Conservation (phyloP, 2,329 filamentous ascomycete genomes). For the Cryphonectria japonica region DNA sequence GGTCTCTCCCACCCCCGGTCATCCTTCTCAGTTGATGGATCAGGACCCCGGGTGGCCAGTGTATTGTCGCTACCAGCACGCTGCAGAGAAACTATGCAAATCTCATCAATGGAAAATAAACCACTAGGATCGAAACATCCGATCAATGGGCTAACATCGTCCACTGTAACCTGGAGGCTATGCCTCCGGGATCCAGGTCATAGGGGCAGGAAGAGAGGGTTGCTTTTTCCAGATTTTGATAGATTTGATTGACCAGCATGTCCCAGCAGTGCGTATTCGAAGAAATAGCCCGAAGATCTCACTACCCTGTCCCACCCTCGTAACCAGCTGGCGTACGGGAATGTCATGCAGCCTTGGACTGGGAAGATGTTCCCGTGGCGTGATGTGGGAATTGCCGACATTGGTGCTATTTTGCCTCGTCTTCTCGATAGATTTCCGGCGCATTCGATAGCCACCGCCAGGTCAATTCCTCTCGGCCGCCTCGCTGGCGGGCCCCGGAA, state of each 20-base stretch:
- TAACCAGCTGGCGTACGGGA: conserved; percentile 9
- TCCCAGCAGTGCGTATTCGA: conserved; percentile 20
- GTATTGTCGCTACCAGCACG: background rate
- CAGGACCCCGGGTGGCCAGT: background rate
- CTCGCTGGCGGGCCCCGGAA: background rate
- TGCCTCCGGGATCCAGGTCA: conserved; percentile 10
- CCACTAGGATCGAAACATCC: background rate
- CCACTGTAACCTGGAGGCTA: background rate
- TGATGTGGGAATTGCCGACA: conserved; percentile 4
- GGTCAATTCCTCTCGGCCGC: background rate
- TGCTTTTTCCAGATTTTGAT: conserved; percentile 26
- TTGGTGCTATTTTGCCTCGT: background rate
- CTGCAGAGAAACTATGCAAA: background rate
- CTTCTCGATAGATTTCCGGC: background rate
- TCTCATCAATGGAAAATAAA: background rate
- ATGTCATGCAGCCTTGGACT: conserved; percentile 13
- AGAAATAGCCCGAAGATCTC: conserved; percentile 13
- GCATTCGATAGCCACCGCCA: background rate
- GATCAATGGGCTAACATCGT: background rate
- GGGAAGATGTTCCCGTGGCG: conserved; percentile 3
- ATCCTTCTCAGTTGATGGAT: background rate
- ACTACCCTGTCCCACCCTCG: conserved; percentile 14
- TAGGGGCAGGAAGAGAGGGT: conserved; percentile 18
- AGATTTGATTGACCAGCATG: conserved; percentile 29
- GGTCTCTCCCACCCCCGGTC: background rate